Evolutionary conservation across 345 rosid species (phyloP), one percentile per base, ranked within the genome.

Genomic region (Physaria fendleri): DNA sequence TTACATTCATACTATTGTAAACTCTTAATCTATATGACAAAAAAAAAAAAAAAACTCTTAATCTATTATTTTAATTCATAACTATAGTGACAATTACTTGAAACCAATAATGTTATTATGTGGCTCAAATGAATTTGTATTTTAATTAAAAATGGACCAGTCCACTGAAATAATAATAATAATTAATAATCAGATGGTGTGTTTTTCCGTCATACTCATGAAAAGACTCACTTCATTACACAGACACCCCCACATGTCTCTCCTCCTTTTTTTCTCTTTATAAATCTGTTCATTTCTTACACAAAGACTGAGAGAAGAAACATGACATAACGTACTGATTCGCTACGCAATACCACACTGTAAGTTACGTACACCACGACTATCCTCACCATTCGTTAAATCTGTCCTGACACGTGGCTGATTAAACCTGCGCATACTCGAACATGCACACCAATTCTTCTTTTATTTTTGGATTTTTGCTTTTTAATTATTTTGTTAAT

Each of bases 121-220:
- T 37, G 65, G 71, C 52, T 57, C 3, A 48, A 41, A 68, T 43
- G 8, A 60, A 52, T 43, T 60, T 52, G 66, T 44, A 22, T n/a
- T 52, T 53, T 5, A 61, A 29, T 15, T 45, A 15, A 69, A 69
- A 37, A 54, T 61, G 68, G 39, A n/a, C 57, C 44, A 7, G 12
- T 21, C 27, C 28, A 25, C 14, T 20, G 2, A 14, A 11, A 28
- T 52, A 69, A 69, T 68, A n/a, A n/a, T n/a, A n/a, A n/a, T n/a
- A n/a, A n/a, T n/a, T n/a, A n/a, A n/a, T 57, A 69, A 61, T 61
- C 73, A 69, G 63, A 48, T 62, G 73, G 67, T 25, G 38, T 69
- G 73, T 69, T 69, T 29, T 61, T 23, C 8, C 30, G 72, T 67
- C 53, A 66, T 16, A 66, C 59, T 18, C 24, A 16, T 12, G 28